Conservation (phyloP, 2,329 filamentous ascomycete species). For the Penicillium sp. region DNA sequence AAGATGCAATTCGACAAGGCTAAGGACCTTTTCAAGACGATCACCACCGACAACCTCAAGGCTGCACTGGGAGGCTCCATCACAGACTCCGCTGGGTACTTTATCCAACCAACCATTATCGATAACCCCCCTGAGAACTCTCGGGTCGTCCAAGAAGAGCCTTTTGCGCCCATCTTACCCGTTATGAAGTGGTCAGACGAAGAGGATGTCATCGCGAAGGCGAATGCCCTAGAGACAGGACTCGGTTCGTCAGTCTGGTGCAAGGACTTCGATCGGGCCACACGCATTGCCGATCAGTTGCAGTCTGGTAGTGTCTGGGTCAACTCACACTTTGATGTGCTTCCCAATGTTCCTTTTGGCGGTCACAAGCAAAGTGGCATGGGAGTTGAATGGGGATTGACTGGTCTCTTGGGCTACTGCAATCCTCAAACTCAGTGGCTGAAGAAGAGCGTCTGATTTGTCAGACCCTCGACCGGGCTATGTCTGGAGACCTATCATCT, state of each 20-base stretch:
- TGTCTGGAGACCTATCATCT: neutral
- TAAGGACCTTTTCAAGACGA: slow-evolving; percentile 57
- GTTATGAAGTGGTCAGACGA: slow-evolving; percentile 63
- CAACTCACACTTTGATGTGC: slow-evolving; percentile 46
- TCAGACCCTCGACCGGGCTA: neutral
- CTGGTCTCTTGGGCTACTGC: slow-evolving; percentile 43
- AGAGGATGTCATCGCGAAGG: slow-evolving; percentile 58
- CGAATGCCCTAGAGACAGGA: slow-evolving; percentile 55
- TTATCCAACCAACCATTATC: slow-evolving; percentile 61
- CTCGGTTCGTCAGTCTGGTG: slow-evolving; percentile 62
- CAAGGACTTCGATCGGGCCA: slow-evolving; percentile 52
- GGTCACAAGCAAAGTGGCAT: slow-evolving; percentile 56
- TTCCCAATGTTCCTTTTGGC: slow-evolving; percentile 44
- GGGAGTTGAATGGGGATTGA: slow-evolving; percentile 49
- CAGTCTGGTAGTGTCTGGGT: slow-evolving; percentile 63
- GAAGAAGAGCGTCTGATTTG: slow-evolving; percentile 16
- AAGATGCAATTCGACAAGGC: slow-evolving; percentile 64
- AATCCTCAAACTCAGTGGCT: slow-evolving; percentile 39
- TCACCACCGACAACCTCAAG: slow-evolving; percentile 54
- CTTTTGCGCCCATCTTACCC: slow-evolving; percentile 65
- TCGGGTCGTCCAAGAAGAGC: slow-evolving; percentile 59
- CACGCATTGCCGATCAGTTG: slow-evolving; percentile 54
- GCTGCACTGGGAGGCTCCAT: slow-evolving; percentile 52
- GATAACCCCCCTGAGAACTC: slow-evolving; percentile 58
- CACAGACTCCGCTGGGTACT: slow-evolving; percentile 53